phyloP scores from a whole-genome alignment of 176 grass and related monocot genomes.

The Paspalum vaginatum region DNA sequence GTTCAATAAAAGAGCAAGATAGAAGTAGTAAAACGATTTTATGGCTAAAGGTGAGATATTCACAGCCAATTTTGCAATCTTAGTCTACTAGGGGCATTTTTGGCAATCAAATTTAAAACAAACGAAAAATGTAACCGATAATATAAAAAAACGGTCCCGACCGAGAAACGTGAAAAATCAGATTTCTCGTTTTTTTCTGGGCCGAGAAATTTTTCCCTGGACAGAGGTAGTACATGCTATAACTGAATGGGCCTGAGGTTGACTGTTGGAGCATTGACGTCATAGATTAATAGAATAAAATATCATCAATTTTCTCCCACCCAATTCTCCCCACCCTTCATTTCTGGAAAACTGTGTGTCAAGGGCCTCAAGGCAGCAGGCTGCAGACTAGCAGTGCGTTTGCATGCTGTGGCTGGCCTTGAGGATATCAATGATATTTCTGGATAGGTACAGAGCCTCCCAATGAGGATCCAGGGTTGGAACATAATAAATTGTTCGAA shows the following conservation, averaged over 20 bases:
- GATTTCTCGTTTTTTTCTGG: too few species aligned
- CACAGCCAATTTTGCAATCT: too few species aligned
- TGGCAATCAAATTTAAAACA: too few species aligned
- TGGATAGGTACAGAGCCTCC: not conserved
- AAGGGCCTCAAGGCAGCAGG: not conserved
- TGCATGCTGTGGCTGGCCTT: not conserved
- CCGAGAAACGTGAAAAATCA: too few species aligned
- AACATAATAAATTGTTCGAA: not conserved
- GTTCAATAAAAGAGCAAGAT: too few species aligned
- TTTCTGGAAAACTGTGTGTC: not conserved
- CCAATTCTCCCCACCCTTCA: not conserved
- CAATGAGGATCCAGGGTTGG: not conserved
- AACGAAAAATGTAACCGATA: too few species aligned
- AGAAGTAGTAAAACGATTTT: too few species aligned
- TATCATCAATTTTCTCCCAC: not conserved
- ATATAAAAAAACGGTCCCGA: too few species aligned
- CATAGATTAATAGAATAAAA: not conserved
- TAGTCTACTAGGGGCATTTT: too few species aligned
- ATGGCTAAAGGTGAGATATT: too few species aligned
- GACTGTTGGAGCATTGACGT: not conserved
- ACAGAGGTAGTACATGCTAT: not conserved
- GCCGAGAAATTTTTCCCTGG: too few species aligned
- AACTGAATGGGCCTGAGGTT: not conserved
- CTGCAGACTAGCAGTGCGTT: not conserved
- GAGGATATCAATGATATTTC: conserved; percentile 21